Conservation (phyloP, 1,284 basidiomycete genomes). For the Heterobasidion parviporum region DNA sequence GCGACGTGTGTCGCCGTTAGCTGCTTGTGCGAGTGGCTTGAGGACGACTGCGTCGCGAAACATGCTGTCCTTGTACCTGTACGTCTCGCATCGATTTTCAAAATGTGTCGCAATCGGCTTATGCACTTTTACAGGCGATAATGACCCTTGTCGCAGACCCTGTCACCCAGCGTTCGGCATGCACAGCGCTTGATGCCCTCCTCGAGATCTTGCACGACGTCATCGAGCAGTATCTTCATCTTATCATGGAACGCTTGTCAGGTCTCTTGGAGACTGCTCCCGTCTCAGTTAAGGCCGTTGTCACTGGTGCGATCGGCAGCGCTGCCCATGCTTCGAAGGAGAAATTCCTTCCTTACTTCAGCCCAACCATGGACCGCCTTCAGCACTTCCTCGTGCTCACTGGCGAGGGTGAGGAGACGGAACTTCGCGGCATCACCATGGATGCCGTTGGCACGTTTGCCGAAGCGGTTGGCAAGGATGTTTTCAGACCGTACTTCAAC, state of each 20-base stretch:
- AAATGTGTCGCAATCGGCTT: not conserved
- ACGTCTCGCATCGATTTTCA: constrained; percentile 20
- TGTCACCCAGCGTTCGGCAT: constrained; percentile 85
- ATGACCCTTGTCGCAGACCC: constrained; percentile 88
- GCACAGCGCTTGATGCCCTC: constrained; percentile 93
- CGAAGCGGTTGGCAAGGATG: constrained; percentile 92
- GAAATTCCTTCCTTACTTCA: constrained; percentile 93
- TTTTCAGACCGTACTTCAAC: constrained; percentile 93
- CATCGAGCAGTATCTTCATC: constrained; percentile 85
- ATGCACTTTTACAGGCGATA: constrained; percentile 47
- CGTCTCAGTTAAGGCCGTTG: constrained; percentile 85
- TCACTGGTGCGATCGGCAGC: constrained; percentile 96
- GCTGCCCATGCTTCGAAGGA: constrained; percentile 97
- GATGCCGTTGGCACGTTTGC: constrained; percentile 98
- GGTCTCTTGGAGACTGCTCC: constrained; percentile 86
- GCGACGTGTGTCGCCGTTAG: constrained; percentile 93
- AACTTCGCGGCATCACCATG: constrained; percentile 96
- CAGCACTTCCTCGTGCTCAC: constrained; percentile 81
- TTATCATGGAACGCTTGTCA: constrained; percentile 94
- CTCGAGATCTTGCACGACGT: constrained; percentile 93
- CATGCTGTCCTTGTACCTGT: constrained; percentile 86
- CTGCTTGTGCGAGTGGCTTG: constrained; percentile 97
- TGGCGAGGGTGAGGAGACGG: constrained; percentile 83
- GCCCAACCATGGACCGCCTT: constrained; percentile 85
- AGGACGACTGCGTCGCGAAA: constrained; percentile 85